Evolutionary conservation across 2,329 filamentous ascomycete species (phyloP), one percentile per base, ranked within the genome.

Genomic region (Penicillium paneum): DNA sequence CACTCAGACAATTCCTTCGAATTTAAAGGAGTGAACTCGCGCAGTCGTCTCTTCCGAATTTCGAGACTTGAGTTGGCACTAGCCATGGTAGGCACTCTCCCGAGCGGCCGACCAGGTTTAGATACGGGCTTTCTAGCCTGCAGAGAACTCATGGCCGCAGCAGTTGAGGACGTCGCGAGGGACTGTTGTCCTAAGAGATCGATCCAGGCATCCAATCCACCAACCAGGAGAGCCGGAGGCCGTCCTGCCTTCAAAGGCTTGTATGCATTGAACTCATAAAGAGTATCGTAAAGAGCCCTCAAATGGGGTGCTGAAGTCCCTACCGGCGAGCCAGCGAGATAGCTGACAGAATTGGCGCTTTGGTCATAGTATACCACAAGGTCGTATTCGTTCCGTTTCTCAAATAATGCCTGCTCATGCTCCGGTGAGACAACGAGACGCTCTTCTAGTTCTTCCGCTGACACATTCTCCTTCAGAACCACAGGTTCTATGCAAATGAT

Each of bases 401-500:
- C 85, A 64, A 96, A 96, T 31, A 90, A 78, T 1, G 79, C 75
- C 62, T 89, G 86, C 70, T 99, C 94, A 44, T 69, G 64, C 43
- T 78, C 75, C 3, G 77, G 77, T 12, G 77, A 78, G 39, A 79
- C 67, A 11, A 80, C 69, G 15, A 80, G 66, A 13, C 76, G 74
- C 49, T 80, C 78, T 54, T 81, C 78, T 4, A 87, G 74, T 59
- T 87, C 78, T 58, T 86, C 83, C 1, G 83, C 84, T 15, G 84
- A 87, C 63, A 84, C 79, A 31, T 83, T 86, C 41, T 87, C 83
- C 51, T 89, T 83, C 44, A 91, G 72, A 10, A 87, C 82, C 41
- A 95, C 83, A 24, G 92, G 91, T 66, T 99, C 94, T 56, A 99
- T 83, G 71, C 94, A 99, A 41, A 99, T 90, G 36, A 91, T 89